These are phyloP conservation scores for Yamadazyma akitaensis DNA, from an alignment of 805 yeast genomes.

Conservation along the genomic window DNA sequence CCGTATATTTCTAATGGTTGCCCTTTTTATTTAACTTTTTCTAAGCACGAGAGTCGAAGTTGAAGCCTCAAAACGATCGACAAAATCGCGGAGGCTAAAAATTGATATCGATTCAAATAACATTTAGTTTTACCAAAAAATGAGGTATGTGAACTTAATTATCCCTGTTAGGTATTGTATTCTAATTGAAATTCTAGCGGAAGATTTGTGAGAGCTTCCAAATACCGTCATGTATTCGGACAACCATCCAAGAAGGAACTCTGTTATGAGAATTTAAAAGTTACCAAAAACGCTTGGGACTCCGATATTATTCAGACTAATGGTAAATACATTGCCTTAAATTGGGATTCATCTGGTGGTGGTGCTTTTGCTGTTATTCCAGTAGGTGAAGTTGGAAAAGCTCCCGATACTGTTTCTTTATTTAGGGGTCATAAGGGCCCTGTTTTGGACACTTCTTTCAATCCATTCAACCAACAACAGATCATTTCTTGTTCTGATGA, in stretches of 20 bases:
- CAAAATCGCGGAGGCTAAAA: slow-evolving; percentile 5
- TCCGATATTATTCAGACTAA: slow-evolving; percentile 85
- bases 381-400: slow-evolving; percentile 77
- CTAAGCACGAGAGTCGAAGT: not conserved
- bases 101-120: not conserved
- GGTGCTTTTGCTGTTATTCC: slow-evolving; percentile 98
- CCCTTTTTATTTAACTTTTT: too few relatives aligned
- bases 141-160: slow-evolving; percentile 8
- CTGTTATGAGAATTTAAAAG: slow-evolving; percentile 69
- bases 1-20: too few relatives aligned
- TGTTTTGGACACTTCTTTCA: slow-evolving; percentile 92
- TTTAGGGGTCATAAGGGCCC: slow-evolving; percentile 96
- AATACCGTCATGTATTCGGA: slow-evolving; percentile 94
- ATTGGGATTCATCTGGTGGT: slow-evolving; percentile 95
- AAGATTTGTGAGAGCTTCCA: slow-evolving; percentile 92
- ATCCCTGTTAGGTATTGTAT: not conserved
- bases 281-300: slow-evolving; percentile 94
- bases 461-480: slow-evolving; percentile 78
- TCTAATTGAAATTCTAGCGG: slow-evolving; percentile 44
- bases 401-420: slow-evolving; percentile 89
- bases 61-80: not conserved
- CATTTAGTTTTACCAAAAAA: slow-evolving; percentile 1
- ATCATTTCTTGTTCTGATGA: slow-evolving; percentile 80
- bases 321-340: slow-evolving; percentile 80
- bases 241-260: slow-evolving; percentile 71